A percentile compares a stretch with the other conserved stretches of the same genome.
Conservation (phyloP, 345 rosid genomes). For the Excoecaria agallocha region DNA sequence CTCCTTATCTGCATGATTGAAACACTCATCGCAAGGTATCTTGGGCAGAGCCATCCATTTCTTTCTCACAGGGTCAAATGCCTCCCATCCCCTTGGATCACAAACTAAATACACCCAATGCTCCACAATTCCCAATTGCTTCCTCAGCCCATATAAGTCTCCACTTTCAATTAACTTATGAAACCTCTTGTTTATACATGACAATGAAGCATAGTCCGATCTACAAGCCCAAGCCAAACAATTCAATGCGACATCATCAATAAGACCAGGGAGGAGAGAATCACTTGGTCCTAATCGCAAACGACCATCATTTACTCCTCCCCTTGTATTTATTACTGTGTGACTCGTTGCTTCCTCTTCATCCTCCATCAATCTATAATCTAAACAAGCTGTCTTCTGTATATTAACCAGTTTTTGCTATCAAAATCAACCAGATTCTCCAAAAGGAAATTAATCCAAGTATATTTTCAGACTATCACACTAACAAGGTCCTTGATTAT, state of each 20-base stretch:
- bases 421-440: slow-evolving; percentile 29
- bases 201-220: slow-evolving; percentile 55
- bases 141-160: slow-evolving; percentile 54
- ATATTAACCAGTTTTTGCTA: slow-evolving; percentile 26
- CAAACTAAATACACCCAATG: slow-evolving; percentile 73
- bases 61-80: slow-evolving; percentile 52
- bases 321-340: slow-evolving; percentile 27
- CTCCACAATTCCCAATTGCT: slow-evolving; percentile 48
- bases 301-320: slow-evolving; percentile 52
- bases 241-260: slow-evolving; percentile 65
- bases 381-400: slow-evolving; percentile 32
- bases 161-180: slow-evolving; percentile 48
- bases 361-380: slow-evolving; percentile 31
- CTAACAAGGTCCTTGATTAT: slow-evolving; percentile 20
- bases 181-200: slow-evolving; percentile 58
- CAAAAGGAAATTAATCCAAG: slow-evolving; percentile 25
- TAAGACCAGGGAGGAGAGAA: slow-evolving; percentile 71
- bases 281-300: slow-evolving; percentile 51
- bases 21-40: slow-evolving; percentile 84
- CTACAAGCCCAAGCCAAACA: slow-evolving; percentile 64
- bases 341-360: slow-evolving; percentile 32
- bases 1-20: slow-evolving; percentile 77
- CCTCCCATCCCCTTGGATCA: slow-evolving; percentile 80
- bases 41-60: slow-evolving; percentile 76
- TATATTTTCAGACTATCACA: slow-evolving; percentile 11